Evolutionary conservation across 208 protist genomes (phyloP).

Genomic region (Trypanosoma brucei): DNA sequence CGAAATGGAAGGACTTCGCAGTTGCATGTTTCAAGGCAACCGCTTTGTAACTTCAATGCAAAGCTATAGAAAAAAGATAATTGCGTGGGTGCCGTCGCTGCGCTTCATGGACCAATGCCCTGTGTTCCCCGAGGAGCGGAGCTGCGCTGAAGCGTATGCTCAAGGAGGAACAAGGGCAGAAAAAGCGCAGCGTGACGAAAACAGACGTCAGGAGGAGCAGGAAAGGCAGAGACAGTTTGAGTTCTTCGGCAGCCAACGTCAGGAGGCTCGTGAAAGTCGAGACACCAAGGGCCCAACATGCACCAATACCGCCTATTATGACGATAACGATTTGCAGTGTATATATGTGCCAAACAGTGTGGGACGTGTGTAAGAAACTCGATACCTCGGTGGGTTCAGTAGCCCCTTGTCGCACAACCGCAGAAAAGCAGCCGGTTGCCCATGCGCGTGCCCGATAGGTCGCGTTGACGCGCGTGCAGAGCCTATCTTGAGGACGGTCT

Average conservation of each 20-base stretch:
- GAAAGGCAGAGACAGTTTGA: slow-evolving; percentile 32
- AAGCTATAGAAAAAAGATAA: slow-evolving; percentile 81
- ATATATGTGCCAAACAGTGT: slow-evolving; percentile 8
- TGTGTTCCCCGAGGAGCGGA: slow-evolving; percentile 62
- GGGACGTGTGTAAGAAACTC: not conserved
- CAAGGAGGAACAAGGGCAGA: slow-evolving; percentile 48
- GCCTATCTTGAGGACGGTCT: no score
- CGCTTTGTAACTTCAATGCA: slow-evolving; percentile 31
- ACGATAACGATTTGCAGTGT: slow-evolving; percentile 8
- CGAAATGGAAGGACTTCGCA: slow-evolving; percentile 37
- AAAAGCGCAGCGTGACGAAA: slow-evolving; percentile 22
- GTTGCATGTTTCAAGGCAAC: slow-evolving; percentile 84
- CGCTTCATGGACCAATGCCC: slow-evolving; percentile 73
- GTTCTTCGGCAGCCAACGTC: slow-evolving; percentile 34
- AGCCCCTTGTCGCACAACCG: no score
- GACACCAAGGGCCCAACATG: slow-evolving; percentile 5
- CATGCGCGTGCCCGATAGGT: no score
- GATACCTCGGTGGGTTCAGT: not conserved
- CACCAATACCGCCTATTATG: slow-evolving; percentile 11
- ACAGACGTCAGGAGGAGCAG: slow-evolving; percentile 19
- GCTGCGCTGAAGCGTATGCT: slow-evolving; percentile 59
- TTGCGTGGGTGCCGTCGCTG: slow-evolving; percentile 46
- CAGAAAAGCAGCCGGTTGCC: no score
- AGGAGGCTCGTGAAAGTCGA: slow-evolving; percentile 1
- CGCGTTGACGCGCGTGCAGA: no score